These are phyloP conservation scores for Aureobasidium leucospermi DNA, from an alignment of 2,329 filamentous ascomycete genomes.

Conservation along the genomic window DNA sequence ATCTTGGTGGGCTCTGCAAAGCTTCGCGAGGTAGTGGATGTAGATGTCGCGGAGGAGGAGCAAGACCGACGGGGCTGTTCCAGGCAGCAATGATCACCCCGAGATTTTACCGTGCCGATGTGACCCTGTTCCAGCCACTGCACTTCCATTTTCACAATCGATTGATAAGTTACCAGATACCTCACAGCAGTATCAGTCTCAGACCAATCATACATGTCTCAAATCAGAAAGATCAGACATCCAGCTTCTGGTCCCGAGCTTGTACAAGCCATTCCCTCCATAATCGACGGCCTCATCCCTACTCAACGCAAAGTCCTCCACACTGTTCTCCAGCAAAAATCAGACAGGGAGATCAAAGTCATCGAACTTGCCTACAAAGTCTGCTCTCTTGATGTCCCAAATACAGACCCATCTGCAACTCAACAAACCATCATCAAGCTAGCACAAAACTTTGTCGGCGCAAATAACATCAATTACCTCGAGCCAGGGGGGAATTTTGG, in stretches of 20 bases:
- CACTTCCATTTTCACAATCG: too few species aligned
- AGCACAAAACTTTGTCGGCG: constrained; percentile 91
- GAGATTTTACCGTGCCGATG: too few species aligned
- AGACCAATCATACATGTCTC: not conserved
- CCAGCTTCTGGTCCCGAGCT: not conserved
- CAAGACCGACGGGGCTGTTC: too few species aligned
- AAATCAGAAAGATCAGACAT: not conserved
- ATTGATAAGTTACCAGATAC: too few species aligned
- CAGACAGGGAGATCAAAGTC: constrained; percentile 92
- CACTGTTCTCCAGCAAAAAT: constrained; percentile 84
- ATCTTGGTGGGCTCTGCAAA: too few species aligned
- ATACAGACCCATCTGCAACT: constrained; percentile 85
- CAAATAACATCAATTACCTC: constrained; percentile 92
- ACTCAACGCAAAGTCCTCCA: constrained; percentile 95
- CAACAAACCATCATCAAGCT: constrained; percentile 94
- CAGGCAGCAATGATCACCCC: too few species aligned
- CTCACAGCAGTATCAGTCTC: too few species aligned
- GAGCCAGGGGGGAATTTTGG: constrained; percentile 98
- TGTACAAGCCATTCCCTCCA: constrained; percentile 33
- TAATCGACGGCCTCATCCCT: constrained; percentile 90
- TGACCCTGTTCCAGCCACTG: too few species aligned
- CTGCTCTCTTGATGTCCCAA: constrained; percentile 72
- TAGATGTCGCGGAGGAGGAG: too few species aligned
- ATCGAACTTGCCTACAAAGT: constrained; percentile 89
- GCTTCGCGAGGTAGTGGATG: too few species aligned